Conservation (phyloP, 208 protist genomes). For the Wallacemonas sp. region DNA sequence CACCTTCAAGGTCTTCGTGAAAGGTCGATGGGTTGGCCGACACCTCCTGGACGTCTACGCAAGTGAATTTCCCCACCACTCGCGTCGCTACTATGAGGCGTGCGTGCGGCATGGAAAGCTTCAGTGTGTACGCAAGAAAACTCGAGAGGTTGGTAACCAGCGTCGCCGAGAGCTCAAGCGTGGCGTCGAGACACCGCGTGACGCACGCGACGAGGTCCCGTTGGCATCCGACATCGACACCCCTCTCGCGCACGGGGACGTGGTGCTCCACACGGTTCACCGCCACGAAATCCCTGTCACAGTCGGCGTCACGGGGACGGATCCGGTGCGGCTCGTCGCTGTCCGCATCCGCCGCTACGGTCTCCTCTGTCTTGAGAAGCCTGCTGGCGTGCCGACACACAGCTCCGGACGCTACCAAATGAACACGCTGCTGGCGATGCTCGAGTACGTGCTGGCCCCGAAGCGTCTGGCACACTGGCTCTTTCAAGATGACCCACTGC, state of each 20-base stretch:
- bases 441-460: conserved; percentile 88
- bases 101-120: conserved; percentile 83
- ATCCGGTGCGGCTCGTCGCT: conserved; percentile 46
- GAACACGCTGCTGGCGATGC: conserved; percentile 88
- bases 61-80: conserved; percentile 86
- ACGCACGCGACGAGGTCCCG: neutral
- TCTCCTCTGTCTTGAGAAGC: conserved; percentile 69
- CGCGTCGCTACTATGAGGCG: conserved; percentile 78
- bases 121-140: conserved; percentile 29
- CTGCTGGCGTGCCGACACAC: conserved; percentile 84
- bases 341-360: conserved; percentile 67
- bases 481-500: conserved; percentile 42
- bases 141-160: conserved; percentile 22
- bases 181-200: neutral
- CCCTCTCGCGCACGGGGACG: conserved; percentile 57
- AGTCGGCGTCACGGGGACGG: conserved; percentile 58
- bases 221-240: neutral
- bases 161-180: conserved; percentile 48
- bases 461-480: conserved; percentile 75
- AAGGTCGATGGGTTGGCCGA: conserved; percentile 92
- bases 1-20: conserved; percentile 89
- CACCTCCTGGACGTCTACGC: conserved; percentile 87
- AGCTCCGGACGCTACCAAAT: conserved; percentile 90
- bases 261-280: conserved; percentile 90
- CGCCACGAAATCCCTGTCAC: conserved; percentile 93